Base-by-base conservation (phyloP, 2,329 filamentous ascomycete species). In the Metarhizium robertsii region DNA sequence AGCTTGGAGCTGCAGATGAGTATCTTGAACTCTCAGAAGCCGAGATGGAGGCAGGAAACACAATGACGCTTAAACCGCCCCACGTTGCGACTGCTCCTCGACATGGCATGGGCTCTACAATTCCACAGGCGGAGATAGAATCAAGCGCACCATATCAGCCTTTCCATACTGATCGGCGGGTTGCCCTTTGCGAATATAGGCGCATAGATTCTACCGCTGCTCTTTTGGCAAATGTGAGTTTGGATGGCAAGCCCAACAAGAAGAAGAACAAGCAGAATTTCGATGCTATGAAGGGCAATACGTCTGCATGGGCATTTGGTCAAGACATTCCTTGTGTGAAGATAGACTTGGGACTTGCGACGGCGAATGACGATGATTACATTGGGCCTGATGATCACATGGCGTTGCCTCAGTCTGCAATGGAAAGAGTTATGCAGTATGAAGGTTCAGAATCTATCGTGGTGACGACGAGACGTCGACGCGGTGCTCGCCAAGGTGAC, bases 71-170 rank as follows among this genome's bases (percentile, higher is more conserved):
- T 59, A 76, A 74, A 62, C 69, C 68, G 54, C 71, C 71, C 46
- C 64, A 66, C 54, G 68, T 64, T 62, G 64, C 60, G 60, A 66
- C 65, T 52, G 64, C 61, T 62, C 75, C 72, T 64, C 72, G 20
- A 2, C 46, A 69, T 64, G 74, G 70, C 55, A 79, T 75, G 67
- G 87, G 75, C 70, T 88, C 73, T 67, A 87, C 74, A 67, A 92
- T 82, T 55, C 83, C 84, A 1, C 82, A 86, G 60, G 90, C 90
- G 6, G 92, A 96, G 74, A 95, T 96, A 61, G 94, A 99, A 67
- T 96, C 92, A 1, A 96, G 92, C 65, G 88, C 92, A 4, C 90
- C 92, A 2, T 97, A 96, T 64, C 92, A 96, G 65, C 92, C 94
- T 1, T 96, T 97, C 74, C 92, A 97, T 68, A 94, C 92, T 0